Percentiles rank a stretch among this genome's conserved stretches.
Conservation (phyloP, 139 green algal genomes). For the Astrephomene gubernaculifera region DNA sequence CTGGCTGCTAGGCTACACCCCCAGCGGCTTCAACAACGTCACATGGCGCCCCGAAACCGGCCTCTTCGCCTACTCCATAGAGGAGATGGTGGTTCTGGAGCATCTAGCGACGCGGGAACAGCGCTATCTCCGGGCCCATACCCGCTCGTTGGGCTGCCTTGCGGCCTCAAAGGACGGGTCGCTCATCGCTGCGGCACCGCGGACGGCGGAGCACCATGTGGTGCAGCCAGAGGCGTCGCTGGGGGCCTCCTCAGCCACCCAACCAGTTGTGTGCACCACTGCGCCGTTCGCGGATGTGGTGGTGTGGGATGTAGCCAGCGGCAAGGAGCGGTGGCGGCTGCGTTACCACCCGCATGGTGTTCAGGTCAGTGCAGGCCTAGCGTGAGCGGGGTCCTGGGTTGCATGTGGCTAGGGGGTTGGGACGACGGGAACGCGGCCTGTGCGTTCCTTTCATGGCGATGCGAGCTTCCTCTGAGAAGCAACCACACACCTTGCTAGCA, state of each 20-base stretch:
- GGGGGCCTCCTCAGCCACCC: too few relatives aligned
- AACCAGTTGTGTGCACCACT: background rate
- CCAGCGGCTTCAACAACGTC: constrained; percentile 37
- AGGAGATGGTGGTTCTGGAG: constrained; percentile 66
- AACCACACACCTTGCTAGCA: too few relatives aligned
- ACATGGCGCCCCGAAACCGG: constrained; percentile 51
- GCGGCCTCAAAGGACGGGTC: constrained; percentile 14
- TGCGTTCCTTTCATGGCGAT: too few relatives aligned
- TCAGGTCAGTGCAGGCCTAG: constrained; percentile 43
- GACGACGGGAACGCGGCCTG: too few relatives aligned
- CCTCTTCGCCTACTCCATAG: constrained; percentile 60
- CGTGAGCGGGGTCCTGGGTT: too few relatives aligned
- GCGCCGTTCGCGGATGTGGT: constrained; percentile 44
- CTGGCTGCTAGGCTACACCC: constrained; percentile 52
- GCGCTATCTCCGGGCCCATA: constrained; percentile 44
- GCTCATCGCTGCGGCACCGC: constrained; percentile 3
- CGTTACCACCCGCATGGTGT: constrained; percentile 57
- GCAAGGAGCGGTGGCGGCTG: constrained; percentile 34
- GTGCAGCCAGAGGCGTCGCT: constrained; percentile 5
- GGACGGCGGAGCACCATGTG: constrained; percentile 14
- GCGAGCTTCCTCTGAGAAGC: too few relatives aligned
- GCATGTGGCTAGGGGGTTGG: too few relatives aligned
- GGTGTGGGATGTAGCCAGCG: constrained; percentile 43
- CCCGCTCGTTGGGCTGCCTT: constrained; percentile 2
- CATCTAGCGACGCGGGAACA: constrained; percentile 58